Evolutionary conservation across 2,329 filamentous ascomycete genomes (phyloP).

Genomic region (Claviceps digitariae): DNA sequence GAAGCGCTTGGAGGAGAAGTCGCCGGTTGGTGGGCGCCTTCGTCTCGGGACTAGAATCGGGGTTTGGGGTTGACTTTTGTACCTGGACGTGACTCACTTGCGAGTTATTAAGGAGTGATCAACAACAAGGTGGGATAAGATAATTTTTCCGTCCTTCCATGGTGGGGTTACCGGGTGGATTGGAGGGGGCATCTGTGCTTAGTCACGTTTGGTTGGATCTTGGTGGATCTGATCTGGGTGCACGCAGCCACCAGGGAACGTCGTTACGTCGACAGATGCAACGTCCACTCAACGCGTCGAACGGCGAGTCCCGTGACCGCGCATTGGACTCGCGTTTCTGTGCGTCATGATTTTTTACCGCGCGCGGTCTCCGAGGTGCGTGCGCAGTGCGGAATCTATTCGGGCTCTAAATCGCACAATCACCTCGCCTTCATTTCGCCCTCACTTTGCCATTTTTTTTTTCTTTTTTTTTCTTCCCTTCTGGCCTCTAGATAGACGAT

Average conservation of each 20-base stretch:
- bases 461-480: background rate
- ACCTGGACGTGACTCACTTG: background rate
- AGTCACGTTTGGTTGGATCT: background rate
- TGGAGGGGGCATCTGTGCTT: constrained; percentile 1
- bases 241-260: too few species aligned
- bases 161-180: background rate
- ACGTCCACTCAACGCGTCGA: constrained; percentile 2
- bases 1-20: constrained; percentile 1
- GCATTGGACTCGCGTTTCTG: constrained; percentile 21
- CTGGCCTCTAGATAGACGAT: background rate
- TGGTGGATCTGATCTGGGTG: background rate
- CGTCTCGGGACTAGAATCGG: constrained; percentile 4
- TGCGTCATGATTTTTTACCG: constrained; percentile 13
- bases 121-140: background rate
- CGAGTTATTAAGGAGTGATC: background rate
- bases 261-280: too few species aligned
- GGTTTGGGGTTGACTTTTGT: background rate
- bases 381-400: background rate
- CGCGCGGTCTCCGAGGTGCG: constrained; percentile 3
- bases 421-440: background rate
- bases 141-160: background rate
- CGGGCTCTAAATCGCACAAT: background rate
- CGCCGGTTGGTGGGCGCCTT: constrained; percentile 1
- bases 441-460: background rate
- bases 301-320: constrained; percentile 17